Conservation (phyloP, 768 basidiomycete genomes). For the Coprinellus aureogranulatus region DNA sequence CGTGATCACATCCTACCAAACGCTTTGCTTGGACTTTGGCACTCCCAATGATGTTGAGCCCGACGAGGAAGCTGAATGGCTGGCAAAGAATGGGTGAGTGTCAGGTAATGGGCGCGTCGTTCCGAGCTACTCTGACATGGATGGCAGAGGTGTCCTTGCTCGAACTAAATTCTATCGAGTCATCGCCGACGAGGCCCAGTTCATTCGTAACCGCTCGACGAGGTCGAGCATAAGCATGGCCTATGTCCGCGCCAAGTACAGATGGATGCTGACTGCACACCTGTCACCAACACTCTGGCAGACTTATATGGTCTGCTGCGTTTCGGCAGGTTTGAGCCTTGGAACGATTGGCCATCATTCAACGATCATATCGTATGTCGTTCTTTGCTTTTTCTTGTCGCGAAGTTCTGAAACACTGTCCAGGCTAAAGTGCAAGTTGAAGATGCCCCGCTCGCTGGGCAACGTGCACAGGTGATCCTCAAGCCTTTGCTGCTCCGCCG, state of each 20-base stretch:
- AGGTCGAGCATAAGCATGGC: conserved; percentile 58
- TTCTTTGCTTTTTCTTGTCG: not conserved
- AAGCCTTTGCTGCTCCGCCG: conserved; percentile 68
- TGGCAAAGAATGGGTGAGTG: conserved; percentile 48
- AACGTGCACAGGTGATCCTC: conserved; percentile 66
- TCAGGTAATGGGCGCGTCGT: not conserved
- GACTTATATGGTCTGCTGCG: conserved; percentile 72
- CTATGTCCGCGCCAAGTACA: conserved; percentile 58
- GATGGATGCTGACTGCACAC: conserved; percentile 81
- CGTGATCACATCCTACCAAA: conserved; percentile 77
- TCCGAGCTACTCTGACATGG: not conserved
- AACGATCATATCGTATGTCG: conserved; percentile 50
- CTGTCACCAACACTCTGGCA: conserved; percentile 70
- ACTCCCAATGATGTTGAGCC: conserved; percentile 48
- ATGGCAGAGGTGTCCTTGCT: conserved; percentile 55
- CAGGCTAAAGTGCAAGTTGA: conserved; percentile 53
- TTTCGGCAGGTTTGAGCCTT: conserved; percentile 67
- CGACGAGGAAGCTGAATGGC: conserved; percentile 48
- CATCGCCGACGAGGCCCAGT: conserved; percentile 78
- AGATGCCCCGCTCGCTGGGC: conserved; percentile 62
- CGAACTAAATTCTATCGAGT: conserved; percentile 65
- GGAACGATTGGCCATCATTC: conserved; percentile 72
- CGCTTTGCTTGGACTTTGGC: conserved; percentile 57
- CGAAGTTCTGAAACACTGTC: not conserved
- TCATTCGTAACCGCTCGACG: conserved; percentile 67